Evolutionary conservation across 257 asterid species (phyloP).

Genomic region (Solanum clarkiae): DNA sequence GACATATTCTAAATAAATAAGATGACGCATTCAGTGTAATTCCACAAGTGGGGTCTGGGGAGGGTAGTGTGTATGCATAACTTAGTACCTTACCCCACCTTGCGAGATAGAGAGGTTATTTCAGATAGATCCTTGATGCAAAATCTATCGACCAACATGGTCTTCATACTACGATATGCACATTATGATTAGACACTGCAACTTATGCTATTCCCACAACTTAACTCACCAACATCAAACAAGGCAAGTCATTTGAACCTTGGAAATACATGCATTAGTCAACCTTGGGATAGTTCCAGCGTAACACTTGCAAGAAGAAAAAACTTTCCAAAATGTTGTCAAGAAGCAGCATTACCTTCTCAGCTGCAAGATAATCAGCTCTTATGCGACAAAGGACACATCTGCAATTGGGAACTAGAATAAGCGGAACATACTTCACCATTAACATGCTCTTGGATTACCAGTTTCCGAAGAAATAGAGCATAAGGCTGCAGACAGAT

Average conservation of each 20-base stretch:
- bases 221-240: neutral
- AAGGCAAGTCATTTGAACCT: neutral
- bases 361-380: constrained; percentile 78
- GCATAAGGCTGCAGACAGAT: neutral
- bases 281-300: neutral
- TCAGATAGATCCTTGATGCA: no score
- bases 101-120: neutral
- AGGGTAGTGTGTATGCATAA: neutral
- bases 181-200: neutral
- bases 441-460: neutral
- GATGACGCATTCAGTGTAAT: neutral
- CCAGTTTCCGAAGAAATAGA: neutral
- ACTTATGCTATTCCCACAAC: neutral
- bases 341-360: constrained; percentile 39
- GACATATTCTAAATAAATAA: neutral
- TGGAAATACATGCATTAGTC: neutral
- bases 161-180: neutral
- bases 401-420: constrained; percentile 26
- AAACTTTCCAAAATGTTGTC: neutral
- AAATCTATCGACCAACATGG: neutral
- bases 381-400: constrained; percentile 91
- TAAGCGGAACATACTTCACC: neutral
- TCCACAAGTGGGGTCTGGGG: neutral
- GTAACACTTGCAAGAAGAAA: neutral
- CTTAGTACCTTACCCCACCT: neutral